Evolutionary conservation across 352 stramenopile genomes (phyloP).

Genomic region (Pelagophyceae sp.): DNA sequence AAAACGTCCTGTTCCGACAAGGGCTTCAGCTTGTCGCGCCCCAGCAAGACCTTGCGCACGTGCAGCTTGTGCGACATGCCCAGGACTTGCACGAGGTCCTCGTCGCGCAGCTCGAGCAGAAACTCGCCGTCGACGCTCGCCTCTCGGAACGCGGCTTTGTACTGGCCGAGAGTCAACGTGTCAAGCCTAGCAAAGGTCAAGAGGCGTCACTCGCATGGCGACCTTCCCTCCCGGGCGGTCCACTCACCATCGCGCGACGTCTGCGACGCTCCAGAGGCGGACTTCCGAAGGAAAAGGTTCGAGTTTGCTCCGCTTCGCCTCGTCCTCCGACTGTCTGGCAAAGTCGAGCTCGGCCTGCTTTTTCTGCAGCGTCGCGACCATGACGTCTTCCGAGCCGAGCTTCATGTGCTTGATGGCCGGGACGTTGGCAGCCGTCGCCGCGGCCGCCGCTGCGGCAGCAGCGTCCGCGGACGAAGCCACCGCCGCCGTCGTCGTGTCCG

Average conservation of each 20-base stretch:
- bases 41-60: slow-evolving; percentile 71
- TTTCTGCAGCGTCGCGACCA: slow-evolving; percentile 47
- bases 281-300: slow-evolving; percentile 32
- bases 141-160: slow-evolving; percentile 75
- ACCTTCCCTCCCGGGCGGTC: too few species aligned
- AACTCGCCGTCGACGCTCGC: slow-evolving; percentile 79
- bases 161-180: slow-evolving; percentile 71
- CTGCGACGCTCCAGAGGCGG: slow-evolving; percentile 52
- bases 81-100: slow-evolving; percentile 77
- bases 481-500: slow-evolving; percentile 72
- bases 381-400: slow-evolving; percentile 54
- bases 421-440: slow-evolving; percentile 71
- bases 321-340: slow-evolving; percentile 51
- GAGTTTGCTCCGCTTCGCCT: slow-evolving; percentile 39
- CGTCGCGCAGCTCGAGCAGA: slow-evolving; percentile 73
- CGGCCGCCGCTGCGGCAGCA: slow-evolving; percentile 65
- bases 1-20: slow-evolving; percentile 58
- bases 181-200: too few species aligned
- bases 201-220: too few species aligned
- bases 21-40: slow-evolving; percentile 72
- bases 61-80: slow-evolving; percentile 78
- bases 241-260: slow-evolving; percentile 80
- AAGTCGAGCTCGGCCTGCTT: slow-evolving; percentile 61
- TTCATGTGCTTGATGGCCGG: slow-evolving; percentile 59
- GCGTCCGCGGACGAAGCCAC: slow-evolving; percentile 74